Conservation (phyloP, 805 yeast genomes). For the Suhomyces prunicola region DNA sequence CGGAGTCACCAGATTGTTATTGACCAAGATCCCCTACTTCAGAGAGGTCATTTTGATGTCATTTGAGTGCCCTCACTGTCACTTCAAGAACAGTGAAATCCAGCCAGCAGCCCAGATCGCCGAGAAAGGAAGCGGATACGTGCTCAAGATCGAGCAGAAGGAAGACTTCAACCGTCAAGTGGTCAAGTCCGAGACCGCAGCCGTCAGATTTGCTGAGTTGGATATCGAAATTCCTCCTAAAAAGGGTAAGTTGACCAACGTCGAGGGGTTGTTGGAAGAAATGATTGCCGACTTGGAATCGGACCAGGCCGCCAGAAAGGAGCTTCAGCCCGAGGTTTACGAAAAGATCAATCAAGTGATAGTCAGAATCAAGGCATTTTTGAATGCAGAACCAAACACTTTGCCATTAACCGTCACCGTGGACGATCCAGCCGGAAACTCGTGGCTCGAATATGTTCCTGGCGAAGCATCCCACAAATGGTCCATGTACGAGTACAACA, state of each 20-base stretch:
- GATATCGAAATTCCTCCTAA: conserved; percentile 95
- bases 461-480: conserved; percentile 88
- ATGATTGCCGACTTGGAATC: conserved; percentile 75
- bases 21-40: conserved; percentile 89
- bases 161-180: conserved; percentile 87
- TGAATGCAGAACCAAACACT: conserved; percentile 64
- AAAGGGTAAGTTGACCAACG: conserved; percentile 87
- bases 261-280: conserved; percentile 84
- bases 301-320: conserved; percentile 80
- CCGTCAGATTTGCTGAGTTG: conserved; percentile 74
- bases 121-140: conserved; percentile 78
- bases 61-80: conserved; percentile 94
- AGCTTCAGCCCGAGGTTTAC: conserved; percentile 68
- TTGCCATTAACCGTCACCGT: conserved; percentile 75
- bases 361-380: conserved; percentile 51
- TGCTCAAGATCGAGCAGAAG: conserved; percentile 60
- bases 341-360: conserved; percentile 74
- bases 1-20: conserved; percentile 78
- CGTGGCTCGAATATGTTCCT: conserved; percentile 89
- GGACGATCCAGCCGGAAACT: conserved; percentile 96
- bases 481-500: conserved; percentile 75
- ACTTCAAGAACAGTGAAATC: conserved; percentile 83
- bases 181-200: conserved; percentile 84
- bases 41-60: conserved; percentile 91
- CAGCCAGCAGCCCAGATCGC: conserved; percentile 95